These are phyloP conservation scores for Teratosphaeria zuluensis DNA, from an alignment of 2,329 filamentous ascomycete genomes.

Conservation along the genomic window DNA sequence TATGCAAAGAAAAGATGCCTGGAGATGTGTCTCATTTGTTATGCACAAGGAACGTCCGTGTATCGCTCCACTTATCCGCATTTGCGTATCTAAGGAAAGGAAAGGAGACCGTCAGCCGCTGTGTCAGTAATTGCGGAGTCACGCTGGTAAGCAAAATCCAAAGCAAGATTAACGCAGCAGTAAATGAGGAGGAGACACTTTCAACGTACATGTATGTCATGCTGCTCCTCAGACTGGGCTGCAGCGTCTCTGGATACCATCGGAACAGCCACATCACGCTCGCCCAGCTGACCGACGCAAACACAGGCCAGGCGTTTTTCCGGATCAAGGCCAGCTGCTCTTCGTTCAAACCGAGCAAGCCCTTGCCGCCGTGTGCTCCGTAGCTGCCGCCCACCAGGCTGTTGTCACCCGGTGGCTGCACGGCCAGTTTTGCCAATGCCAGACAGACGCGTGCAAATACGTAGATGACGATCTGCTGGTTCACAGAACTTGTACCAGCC, in stretches of 20 bases:
- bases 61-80: conserved; percentile 78
- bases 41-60: conserved; percentile 76
- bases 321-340: conserved; percentile 29
- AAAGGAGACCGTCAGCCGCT: conserved; percentile 21
- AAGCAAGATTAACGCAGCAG: conserved; percentile 2
- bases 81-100: conserved; percentile 53
- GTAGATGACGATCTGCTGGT: conserved; percentile 97
- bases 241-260: conserved; percentile 82
- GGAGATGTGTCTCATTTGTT: conserved; percentile 44
- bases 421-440: conserved; percentile 70
- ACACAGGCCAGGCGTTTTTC: conserved; percentile 79
- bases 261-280: conserved; percentile 92
- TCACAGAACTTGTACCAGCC: conserved; percentile 59
- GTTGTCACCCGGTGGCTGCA: conserved; percentile 48
- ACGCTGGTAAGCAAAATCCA: neutral
- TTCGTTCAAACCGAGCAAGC: conserved; percentile 31
- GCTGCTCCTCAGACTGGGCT: conserved; percentile 82
- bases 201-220: conserved; percentile 89
- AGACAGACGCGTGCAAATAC: conserved; percentile 87
- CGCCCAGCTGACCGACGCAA: conserved; percentile 85
- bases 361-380: conserved; percentile 32
- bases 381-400: conserved; percentile 27
- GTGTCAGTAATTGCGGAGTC: conserved; percentile 11
- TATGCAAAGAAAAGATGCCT: neutral
- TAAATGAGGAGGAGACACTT: conserved; percentile 6